phyloP scores from a whole-genome alignment of 2,329 filamentous ascomycete species.

The Bipolaris gigantea region DNA sequence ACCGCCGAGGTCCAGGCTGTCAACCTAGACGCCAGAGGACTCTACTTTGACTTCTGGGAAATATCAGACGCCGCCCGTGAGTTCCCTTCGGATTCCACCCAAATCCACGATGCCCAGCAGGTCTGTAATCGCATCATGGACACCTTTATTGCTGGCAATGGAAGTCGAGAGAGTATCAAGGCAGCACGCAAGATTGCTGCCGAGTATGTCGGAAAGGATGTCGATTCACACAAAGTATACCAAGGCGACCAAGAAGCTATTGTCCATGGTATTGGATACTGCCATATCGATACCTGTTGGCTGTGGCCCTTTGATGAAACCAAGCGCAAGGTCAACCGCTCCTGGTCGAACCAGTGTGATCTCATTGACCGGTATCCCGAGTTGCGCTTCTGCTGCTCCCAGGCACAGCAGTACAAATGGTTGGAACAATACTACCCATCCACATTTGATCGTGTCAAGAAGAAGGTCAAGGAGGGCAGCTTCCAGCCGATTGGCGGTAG shows the following conservation, averaged over 20 bases:
- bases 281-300: conserved; percentile 98
- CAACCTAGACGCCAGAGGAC: conserved; percentile 78
- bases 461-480: conserved; percentile 83
- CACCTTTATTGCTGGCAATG: conserved; percentile 77
- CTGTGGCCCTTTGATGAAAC: conserved; percentile 98
- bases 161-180: conserved; percentile 71
- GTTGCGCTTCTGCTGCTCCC: conserved; percentile 86
- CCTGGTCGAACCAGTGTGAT: conserved; percentile 96
- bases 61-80: conserved; percentile 89
- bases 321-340: conserved; percentile 91
- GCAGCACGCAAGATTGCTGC: conserved; percentile 81
- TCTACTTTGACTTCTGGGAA: conserved; percentile 95
- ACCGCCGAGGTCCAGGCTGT: conserved; percentile 87
- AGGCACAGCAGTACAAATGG: conserved; percentile 99
- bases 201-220: conserved; percentile 73
- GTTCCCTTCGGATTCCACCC: conserved; percentile 84
- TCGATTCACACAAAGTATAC: conserved; percentile 85
- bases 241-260: conserved; percentile 71
- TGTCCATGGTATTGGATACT: conserved; percentile 90
- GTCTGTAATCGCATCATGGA: conserved; percentile 89
- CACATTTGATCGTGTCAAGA: conserved; percentile 86
- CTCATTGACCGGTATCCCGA: conserved; percentile 95
- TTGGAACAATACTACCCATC: conserved; percentile 85
- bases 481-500: conserved; percentile 97
- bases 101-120: conserved; percentile 82